Conservation (phyloP, 2,329 filamentous ascomycete genomes). For the Aspergillus pseudotamarii region DNA sequence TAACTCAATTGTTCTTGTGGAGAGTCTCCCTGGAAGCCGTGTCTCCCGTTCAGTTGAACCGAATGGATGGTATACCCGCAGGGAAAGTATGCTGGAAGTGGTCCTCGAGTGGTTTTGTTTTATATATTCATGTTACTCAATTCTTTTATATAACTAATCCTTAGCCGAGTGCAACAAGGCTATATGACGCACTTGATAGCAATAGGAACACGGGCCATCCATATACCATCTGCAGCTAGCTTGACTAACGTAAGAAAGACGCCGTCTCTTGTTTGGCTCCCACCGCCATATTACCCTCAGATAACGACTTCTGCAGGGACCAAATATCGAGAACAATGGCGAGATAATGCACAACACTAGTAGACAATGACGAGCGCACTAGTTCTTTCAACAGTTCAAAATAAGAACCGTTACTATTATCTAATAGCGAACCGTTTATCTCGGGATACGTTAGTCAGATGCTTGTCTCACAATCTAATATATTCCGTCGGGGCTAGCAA, state of each 20-base stretch:
- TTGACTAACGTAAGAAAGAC: neutral
- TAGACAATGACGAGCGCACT: neutral
- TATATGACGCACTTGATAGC: neutral
- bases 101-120: no score
- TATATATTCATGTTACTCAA: no score
- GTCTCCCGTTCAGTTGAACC: neutral
- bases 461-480: neutral
- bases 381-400: neutral
- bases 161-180: neutral
- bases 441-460: neutral
- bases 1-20: neutral
- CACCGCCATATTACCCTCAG: neutral
- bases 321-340: neutral
- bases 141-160: no score
- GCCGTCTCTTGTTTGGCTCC: neutral
- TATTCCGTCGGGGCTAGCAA: neutral
- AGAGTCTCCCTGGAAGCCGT: neutral
- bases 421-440: neutral
- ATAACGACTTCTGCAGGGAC: neutral
- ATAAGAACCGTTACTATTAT: neutral
- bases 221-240: neutral
- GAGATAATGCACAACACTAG: neutral
- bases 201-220: neutral
- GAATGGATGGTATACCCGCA: neutral
- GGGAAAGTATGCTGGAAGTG: neutral